Conservation (phyloP, 2,329 filamentous ascomycete species). For the Stagonosporopsis vannaccii region DNA sequence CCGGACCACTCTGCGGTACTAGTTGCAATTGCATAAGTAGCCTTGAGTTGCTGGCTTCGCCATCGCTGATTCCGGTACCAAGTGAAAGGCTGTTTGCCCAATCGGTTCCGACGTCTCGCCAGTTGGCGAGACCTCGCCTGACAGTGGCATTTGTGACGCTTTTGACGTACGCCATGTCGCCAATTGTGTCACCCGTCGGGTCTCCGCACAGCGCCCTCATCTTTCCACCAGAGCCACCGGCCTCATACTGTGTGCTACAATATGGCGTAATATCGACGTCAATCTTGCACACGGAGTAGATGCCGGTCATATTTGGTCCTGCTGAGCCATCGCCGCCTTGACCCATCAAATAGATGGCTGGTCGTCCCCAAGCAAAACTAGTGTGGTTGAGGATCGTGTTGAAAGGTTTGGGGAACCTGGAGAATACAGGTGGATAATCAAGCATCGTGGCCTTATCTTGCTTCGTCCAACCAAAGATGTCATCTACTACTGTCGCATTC, state of each 20-base stretch:
- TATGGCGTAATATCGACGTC: slow-evolving; percentile 68
- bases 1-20: slow-evolving; percentile 22
- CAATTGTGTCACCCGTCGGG: slow-evolving; percentile 32
- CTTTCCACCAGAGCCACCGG: slow-evolving; percentile 60
- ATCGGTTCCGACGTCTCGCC: slow-evolving; percentile 53
- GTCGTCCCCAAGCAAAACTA: slow-evolving; percentile 47
- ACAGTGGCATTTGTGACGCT: slow-evolving; percentile 63
- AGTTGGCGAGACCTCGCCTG: slow-evolving; percentile 55
- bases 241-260: slow-evolving; percentile 68
- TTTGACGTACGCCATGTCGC: slow-evolving; percentile 63
- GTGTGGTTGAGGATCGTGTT: slow-evolving; percentile 64
- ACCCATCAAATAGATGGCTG: slow-evolving; percentile 71
- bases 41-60: slow-evolving; percentile 53
- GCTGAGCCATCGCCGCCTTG: slow-evolving; percentile 31
- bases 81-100: slow-evolving; percentile 55
- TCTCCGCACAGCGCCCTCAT: slow-evolving; percentile 70
- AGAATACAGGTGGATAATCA: slow-evolving; percentile 52
- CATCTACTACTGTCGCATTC: slow-evolving; percentile 65
- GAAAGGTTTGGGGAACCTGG: slow-evolving; percentile 63
- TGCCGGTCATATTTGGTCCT: slow-evolving; percentile 27
- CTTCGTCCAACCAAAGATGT: slow-evolving; percentile 73
- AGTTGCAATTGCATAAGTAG: slow-evolving; percentile 55
- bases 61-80: slow-evolving; percentile 53
- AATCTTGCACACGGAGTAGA: slow-evolving; percentile 73
- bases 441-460: slow-evolving; percentile 62